Evolutionary conservation across 805 yeast species (phyloP).

Genomic region (Candida tallmaniae): DNA sequence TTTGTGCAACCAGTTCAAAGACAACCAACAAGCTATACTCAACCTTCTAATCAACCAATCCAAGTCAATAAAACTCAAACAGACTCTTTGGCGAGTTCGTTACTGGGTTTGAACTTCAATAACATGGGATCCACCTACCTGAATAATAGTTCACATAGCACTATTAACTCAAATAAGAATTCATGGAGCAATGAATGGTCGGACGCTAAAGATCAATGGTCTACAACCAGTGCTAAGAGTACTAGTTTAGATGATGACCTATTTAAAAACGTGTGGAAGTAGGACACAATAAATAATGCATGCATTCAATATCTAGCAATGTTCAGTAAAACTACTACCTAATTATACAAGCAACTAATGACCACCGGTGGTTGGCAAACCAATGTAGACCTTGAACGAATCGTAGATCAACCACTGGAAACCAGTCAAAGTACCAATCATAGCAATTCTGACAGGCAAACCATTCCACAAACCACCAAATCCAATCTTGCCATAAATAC

Average conservation of each 20-base stretch:
- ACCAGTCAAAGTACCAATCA: slow-evolving; percentile 97
- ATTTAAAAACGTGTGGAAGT: slow-evolving; percentile 65
- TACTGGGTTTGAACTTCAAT: slow-evolving; percentile 20
- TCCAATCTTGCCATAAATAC: slow-evolving; percentile 82
- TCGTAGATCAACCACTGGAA: slow-evolving; percentile 97
- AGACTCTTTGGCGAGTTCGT: slow-evolving; percentile 18
- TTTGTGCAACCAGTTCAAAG: slow-evolving; percentile 19
- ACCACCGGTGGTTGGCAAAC: slow-evolving; percentile 88
- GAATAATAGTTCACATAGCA: slow-evolving; percentile 6
- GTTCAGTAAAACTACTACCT: too few relatives aligned
- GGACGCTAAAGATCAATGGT: slow-evolving; percentile 11
- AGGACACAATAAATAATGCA: not conserved
- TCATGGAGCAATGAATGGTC: slow-evolving; percentile 27
- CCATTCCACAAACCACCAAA: slow-evolving; percentile 95
- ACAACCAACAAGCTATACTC: slow-evolving; percentile 1
- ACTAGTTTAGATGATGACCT: slow-evolving; percentile 52
- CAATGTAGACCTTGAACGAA: slow-evolving; percentile 90
- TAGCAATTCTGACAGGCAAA: slow-evolving; percentile 84
- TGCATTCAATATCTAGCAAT: too few relatives aligned
- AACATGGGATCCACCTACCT: slow-evolving; percentile 1
- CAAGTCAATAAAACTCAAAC: slow-evolving; percentile 1
- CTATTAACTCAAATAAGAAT: not conserved
- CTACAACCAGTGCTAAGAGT: slow-evolving; percentile 11
- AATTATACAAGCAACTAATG: too few relatives aligned
- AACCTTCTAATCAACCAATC: slow-evolving; percentile 1